These are phyloP conservation scores for Lactarius evosmus DNA, from an alignment of 768 basidiomycete genomes.

Conservation along the genomic window DNA sequence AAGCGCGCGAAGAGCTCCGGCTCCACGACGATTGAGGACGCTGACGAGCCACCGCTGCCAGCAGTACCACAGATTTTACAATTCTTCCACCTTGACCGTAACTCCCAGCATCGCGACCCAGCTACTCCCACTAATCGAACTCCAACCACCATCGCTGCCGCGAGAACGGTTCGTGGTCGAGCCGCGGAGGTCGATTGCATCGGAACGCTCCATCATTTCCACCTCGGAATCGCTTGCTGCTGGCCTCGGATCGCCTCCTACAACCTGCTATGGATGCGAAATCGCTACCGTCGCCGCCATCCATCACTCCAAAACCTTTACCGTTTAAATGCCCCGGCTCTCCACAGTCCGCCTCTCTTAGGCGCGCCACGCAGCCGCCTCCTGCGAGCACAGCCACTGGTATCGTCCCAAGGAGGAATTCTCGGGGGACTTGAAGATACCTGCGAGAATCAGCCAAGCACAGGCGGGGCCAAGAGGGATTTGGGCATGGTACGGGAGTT, in stretches of 20 bases:
- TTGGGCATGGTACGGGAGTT: conserved; percentile 84
- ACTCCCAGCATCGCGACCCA: conserved; percentile 32
- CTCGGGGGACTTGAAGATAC: conserved; percentile 70
- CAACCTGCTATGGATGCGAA: conserved; percentile 22
- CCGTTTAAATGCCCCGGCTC: conserved; percentile 31
- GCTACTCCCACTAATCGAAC: conserved; percentile 51
- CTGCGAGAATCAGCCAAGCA: conserved; percentile 66
- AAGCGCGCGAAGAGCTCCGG: conserved; percentile 56
- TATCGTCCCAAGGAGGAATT: conserved; percentile 52
- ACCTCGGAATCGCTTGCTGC: conserved; percentile 15
- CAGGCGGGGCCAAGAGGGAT: conserved; percentile 75
- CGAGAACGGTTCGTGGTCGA: conserved; percentile 24
- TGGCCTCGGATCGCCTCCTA: conserved; percentile 26
- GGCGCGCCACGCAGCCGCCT: conserved; percentile 41
- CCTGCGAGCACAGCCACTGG: conserved; percentile 29
- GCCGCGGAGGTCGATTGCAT: conserved; percentile 19
- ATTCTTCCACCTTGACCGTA: conserved; percentile 10
- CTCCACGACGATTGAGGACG: conserved; percentile 33
- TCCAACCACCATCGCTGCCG: conserved; percentile 53
- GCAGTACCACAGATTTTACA: conserved; percentile 19
- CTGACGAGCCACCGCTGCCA: conserved; percentile 22
- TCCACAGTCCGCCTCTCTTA: conserved; percentile 48
- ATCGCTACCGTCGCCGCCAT: conserved; percentile 17
- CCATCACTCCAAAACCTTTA: conserved; percentile 20
- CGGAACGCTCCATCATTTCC: conserved; percentile 29